These are phyloP conservation scores for Teratosphaeria viscida DNA, from an alignment of 2,329 filamentous ascomycete species.

Conservation along the genomic window DNA sequence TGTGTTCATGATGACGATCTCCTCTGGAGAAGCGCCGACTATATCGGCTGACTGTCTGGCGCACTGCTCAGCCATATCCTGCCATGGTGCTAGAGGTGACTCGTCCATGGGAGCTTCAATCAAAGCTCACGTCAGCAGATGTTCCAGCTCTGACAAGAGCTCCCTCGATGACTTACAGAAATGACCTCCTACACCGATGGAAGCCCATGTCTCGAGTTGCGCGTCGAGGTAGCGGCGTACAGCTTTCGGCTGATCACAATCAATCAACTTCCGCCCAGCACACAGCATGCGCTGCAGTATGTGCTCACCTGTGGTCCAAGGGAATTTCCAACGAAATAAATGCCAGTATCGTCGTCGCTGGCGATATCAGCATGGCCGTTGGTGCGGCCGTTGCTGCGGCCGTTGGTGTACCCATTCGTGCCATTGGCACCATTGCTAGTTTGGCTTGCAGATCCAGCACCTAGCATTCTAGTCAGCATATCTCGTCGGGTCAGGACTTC, in stretches of 20 bases:
- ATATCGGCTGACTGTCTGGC: constrained; percentile 59
- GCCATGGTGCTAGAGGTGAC: constrained; percentile 60
- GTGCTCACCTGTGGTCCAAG: constrained; percentile 48
- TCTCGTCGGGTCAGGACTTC: neutral
- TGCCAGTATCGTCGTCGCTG: constrained; percentile 35
- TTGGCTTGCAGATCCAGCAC: neutral
- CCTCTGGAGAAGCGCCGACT: constrained; percentile 59
- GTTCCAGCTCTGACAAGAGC: neutral
- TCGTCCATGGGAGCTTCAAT: constrained; percentile 34
- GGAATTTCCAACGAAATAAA: constrained; percentile 86
- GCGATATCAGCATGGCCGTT: constrained; percentile 2
- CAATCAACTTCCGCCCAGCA: neutral
- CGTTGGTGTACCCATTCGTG: neutral
- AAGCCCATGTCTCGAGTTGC: constrained; percentile 74
- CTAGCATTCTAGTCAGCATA: neutral
- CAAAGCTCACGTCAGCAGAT: neutral
- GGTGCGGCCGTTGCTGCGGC: neutral
- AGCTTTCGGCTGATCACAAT: constrained; percentile 54
- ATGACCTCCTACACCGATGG: constrained; percentile 72
- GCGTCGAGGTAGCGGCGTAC: constrained; percentile 54
- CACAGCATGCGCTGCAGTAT: neutral
- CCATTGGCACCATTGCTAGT: neutral
- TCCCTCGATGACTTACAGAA: constrained; percentile 28
- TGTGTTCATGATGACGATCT: constrained; percentile 82
- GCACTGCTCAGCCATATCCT: constrained; percentile 67